phyloP scores from a whole-genome alignment of 345 rosid genomes.

The Hevea brasiliensis region DNA sequence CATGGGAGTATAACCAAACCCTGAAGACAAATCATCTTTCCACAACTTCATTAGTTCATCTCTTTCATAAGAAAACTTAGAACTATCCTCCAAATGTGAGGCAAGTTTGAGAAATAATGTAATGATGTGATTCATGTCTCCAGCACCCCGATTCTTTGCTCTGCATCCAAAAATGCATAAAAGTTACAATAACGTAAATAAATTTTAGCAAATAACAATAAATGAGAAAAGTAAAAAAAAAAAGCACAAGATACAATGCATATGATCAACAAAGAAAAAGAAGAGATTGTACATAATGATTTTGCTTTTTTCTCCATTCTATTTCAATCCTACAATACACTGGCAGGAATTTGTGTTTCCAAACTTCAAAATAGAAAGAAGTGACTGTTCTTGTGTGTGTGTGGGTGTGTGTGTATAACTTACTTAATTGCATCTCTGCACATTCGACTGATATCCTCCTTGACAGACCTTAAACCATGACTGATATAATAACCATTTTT shows the following conservation, averaged over 20 bases:
- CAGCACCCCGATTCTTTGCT: constrained; percentile 71
- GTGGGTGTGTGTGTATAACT: not conserved
- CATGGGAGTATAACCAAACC: constrained; percentile 44
- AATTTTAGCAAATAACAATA: not conserved
- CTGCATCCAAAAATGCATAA: constrained; percentile 41
- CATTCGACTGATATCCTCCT: constrained; percentile 95
- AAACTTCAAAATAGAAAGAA: too few species aligned
- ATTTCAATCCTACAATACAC: too few species aligned
- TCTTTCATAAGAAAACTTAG: constrained; percentile 72
- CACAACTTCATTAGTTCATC: constrained; percentile 77
- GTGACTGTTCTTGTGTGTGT: too few species aligned
- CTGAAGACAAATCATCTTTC: constrained; percentile 68
- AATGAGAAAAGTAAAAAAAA: not conserved
- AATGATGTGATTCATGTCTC: constrained; percentile 73
- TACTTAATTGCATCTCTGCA: constrained; percentile 99
- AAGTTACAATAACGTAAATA: constrained; percentile 14
- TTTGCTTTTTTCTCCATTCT: too few species aligned
- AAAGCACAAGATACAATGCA: not conserved
- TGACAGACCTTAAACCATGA: constrained; percentile 82
- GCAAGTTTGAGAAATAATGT: constrained; percentile 84
- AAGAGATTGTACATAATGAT: too few species aligned
- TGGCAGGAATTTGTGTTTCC: too few species aligned
- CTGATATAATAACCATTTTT: constrained; percentile 77
- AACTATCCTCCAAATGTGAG: constrained; percentile 79
- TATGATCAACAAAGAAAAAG: not conserved